Conservation (phyloP, 257 asterid genomes). For the Ilex aquifolium region DNA sequence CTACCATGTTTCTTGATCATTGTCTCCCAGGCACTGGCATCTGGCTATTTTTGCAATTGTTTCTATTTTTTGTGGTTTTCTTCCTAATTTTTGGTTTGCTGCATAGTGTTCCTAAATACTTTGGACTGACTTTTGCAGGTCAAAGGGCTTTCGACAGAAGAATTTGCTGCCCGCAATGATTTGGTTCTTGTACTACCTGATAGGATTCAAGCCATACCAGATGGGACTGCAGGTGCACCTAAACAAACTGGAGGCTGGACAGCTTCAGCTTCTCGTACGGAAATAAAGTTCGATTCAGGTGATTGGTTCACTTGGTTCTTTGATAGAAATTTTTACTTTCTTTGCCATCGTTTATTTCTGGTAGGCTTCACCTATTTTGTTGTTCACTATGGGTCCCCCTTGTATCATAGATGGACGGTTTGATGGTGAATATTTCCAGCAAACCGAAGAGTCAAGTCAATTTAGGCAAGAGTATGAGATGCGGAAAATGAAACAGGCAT, state of each 20-base stretch:
- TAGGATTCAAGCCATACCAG: slow-evolving; percentile 89
- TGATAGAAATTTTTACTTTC: slow-evolving; percentile 1
- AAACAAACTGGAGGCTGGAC: slow-evolving; percentile 93
- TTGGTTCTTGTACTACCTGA: slow-evolving; percentile 88
- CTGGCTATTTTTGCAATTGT: neutral
- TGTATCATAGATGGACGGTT: slow-evolving; percentile 71
- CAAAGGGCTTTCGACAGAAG: slow-evolving; percentile 86
- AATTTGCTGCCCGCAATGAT: slow-evolving; percentile 83
- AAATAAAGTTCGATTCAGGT: slow-evolving; percentile 95
- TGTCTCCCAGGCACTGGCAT: neutral
- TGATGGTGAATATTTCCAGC: slow-evolving; percentile 86
- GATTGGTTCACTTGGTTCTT: slow-evolving; percentile 8
- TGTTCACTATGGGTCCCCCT: slow-evolving; percentile 20
- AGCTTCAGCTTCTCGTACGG: slow-evolving; percentile 80
- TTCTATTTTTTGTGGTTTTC: slow-evolving; percentile 3
- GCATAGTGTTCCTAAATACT: neutral
- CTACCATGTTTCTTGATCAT: neutral
- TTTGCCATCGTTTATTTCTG: neutral
- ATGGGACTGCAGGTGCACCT: slow-evolving; percentile 85
- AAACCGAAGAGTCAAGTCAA: slow-evolving; percentile 84
- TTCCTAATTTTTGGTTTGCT: slow-evolving; percentile 1
- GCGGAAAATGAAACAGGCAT: slow-evolving; percentile 94
- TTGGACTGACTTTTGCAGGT: slow-evolving; percentile 40
- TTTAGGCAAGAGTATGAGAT: slow-evolving; percentile 95
- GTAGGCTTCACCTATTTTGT: neutral